phyloP scores from a whole-genome alignment of 169 alveolate species.

The Eimeria sp. region DNA sequence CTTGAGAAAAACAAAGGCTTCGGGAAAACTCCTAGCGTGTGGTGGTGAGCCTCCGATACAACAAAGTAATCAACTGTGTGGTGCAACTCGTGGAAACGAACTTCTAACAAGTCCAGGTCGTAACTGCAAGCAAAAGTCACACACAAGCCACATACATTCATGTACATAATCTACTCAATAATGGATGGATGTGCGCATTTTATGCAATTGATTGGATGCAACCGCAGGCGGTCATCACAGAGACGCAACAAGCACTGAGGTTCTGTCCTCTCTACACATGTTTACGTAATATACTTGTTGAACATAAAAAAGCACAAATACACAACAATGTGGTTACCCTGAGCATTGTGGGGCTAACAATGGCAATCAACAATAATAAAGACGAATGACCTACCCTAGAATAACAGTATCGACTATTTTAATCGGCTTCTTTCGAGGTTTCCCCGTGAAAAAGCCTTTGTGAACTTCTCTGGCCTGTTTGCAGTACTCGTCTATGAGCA shows the following conservation, averaged over 20 bases:
- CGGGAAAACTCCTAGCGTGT: conserved; percentile 65
- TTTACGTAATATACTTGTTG: too few species aligned
- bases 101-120: conserved; percentile 69
- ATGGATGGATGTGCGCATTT: too few species aligned
- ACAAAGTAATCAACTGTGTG: conserved; percentile 74
- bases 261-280: too few species aligned
- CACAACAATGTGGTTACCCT: not conserved
- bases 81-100: conserved; percentile 63
- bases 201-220: too few species aligned
- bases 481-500: conserved; percentile 60
- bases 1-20: conserved; percentile 68
- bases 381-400: conserved; percentile 22
- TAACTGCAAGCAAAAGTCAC: not conserved
- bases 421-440: conserved; percentile 42
- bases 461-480: conserved; percentile 50
- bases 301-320: not conserved
- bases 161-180: too few species aligned
- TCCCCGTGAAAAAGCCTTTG: conserved; percentile 66
- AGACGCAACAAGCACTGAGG: too few species aligned
- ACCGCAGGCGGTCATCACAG: too few species aligned
- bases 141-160: too few species aligned
- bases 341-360: not conserved
- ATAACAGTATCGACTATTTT: conserved; percentile 76
- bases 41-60: conserved; percentile 69
- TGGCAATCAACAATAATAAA: too few species aligned